These are phyloP conservation scores for Plenodomus tracheiphilus DNA, from an alignment of 2,329 filamentous ascomycete species.

Conservation along the genomic window DNA sequence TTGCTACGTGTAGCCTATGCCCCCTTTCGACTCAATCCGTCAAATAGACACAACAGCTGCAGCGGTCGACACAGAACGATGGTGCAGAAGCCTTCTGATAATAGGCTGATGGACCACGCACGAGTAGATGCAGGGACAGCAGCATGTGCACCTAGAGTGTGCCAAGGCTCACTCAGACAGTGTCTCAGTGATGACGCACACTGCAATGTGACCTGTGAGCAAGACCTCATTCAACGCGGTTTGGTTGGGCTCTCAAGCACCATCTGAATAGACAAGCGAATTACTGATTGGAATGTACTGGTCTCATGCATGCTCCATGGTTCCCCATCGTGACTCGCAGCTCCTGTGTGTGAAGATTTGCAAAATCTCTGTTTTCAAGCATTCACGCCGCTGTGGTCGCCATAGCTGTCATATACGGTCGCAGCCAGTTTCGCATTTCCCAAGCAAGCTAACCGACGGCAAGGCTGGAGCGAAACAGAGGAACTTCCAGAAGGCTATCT, in stretches of 20 bases:
- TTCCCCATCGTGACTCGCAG: background rate
- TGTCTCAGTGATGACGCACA: background rate
- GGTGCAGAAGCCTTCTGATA: too few species aligned
- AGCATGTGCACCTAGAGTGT: too few species aligned
- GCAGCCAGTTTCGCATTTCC: background rate
- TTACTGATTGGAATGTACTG: background rate
- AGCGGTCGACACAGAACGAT: too few species aligned
- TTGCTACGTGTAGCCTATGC: too few species aligned
- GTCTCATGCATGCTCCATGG: background rate
- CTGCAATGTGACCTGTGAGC: background rate
- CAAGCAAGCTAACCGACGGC: background rate
- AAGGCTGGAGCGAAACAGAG: slow-evolving; percentile 7
- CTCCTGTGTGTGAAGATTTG: background rate
- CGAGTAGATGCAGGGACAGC: too few species aligned
- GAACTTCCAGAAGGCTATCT: slow-evolving; percentile 9
- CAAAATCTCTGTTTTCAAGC: background rate
- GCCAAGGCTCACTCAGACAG: background rate
- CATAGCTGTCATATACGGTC: background rate
- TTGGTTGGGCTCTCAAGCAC: background rate
- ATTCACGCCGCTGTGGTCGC: background rate
- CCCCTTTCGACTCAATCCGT: too few species aligned
- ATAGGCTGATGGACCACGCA: too few species aligned
- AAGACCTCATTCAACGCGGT: background rate
- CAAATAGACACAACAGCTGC: too few species aligned
- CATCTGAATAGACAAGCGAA: background rate